Conservation (phyloP, 2,329 filamentous ascomycete genomes). For the Penicillium frequentans region DNA sequence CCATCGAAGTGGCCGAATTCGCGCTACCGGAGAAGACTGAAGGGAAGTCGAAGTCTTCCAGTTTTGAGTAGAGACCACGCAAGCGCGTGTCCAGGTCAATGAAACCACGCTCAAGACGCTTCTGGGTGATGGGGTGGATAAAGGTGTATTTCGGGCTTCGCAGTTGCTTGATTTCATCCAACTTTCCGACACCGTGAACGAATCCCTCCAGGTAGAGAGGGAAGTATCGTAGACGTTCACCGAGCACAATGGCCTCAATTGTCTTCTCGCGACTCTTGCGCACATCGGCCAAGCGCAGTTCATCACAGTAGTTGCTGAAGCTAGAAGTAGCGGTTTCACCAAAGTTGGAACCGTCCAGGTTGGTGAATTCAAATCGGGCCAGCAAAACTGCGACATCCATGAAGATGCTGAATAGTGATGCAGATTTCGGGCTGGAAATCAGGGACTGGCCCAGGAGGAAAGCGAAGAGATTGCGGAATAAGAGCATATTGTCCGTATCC, state of each 20-base stretch:
- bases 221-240: conserved; percentile 79
- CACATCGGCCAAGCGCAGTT: conserved; percentile 75
- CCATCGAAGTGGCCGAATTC: conserved; percentile 73
- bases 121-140: conserved; percentile 69
- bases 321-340: conserved; percentile 58
- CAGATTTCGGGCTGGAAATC: conserved; percentile 57
- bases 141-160: conserved; percentile 68
- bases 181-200: conserved; percentile 85
- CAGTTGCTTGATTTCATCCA: conserved; percentile 68
- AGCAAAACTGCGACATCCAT: conserved; percentile 60
- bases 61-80: conserved; percentile 66
- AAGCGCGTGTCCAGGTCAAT: conserved; percentile 76
- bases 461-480: conserved; percentile 64
- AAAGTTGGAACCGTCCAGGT: conserved; percentile 63
- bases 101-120: conserved; percentile 77
- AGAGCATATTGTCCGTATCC: conserved; percentile 58
- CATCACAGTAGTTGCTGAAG: conserved; percentile 66
- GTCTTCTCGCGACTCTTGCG: conserved; percentile 82
- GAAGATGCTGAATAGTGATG: conserved; percentile 61
- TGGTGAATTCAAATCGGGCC: conserved; percentile 60
- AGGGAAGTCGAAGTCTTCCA: conserved; percentile 91
- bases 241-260: conserved; percentile 83
- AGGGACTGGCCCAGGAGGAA: conserved; percentile 64
- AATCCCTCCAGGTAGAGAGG: conserved; percentile 89
- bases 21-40: conserved; percentile 85